Evolutionary conservation across 805 yeast species (phyloP), one percentile per base, ranked within the genome.

Genomic region (Teunomyces panamensis): DNA sequence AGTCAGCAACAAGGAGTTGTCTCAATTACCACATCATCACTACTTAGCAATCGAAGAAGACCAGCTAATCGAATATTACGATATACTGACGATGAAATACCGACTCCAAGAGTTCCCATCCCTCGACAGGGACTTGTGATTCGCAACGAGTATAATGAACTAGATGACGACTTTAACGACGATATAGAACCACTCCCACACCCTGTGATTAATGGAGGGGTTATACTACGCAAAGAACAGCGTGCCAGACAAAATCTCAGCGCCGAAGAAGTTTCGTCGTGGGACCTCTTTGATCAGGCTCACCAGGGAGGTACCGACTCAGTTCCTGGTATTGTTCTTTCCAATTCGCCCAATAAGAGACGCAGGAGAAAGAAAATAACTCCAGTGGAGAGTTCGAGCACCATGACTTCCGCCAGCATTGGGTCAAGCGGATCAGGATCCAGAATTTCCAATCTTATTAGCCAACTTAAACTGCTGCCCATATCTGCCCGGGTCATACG

Each of bases 201-300:
- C 30, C 46, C 41, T 5, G 65, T 60, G 9, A 53, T 67, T 16
- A 73, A 73, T 47, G 77, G 77, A 5, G 77, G 77, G 0, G 67
- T 68, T 1, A 47, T 69, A 9, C 57, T 62, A 26, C 50, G 77
- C 39, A 60, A 67, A 34, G 76, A 70, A 48, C 56, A 58, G 16
- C 56, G 64, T 6, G 69, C 62, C 17, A 39, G 53, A 7, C 62
- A 61, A 46, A 60, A 53, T 34, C 51, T 71, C 13, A 57, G 70
- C 3, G 48, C 58, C 14, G 77, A 71, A 13, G 77, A 72, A 48
- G 51, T 60, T 5, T 54, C 56, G 26, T 59, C 75, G 3, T 73
- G 77, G 77, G 64, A 60, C 24, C 35, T 63, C 35, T 69, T 69
- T 48, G 73, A 71, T 10, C 56, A 55, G 42, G 69, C 67, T 1